A percentile compares a stretch with the other conserved stretches of the same genome.
These are phyloP conservation scores for Phytophthora podocarpi DNA, from an alignment of 352 stramenopile genomes.

Conservation along the genomic window DNA sequence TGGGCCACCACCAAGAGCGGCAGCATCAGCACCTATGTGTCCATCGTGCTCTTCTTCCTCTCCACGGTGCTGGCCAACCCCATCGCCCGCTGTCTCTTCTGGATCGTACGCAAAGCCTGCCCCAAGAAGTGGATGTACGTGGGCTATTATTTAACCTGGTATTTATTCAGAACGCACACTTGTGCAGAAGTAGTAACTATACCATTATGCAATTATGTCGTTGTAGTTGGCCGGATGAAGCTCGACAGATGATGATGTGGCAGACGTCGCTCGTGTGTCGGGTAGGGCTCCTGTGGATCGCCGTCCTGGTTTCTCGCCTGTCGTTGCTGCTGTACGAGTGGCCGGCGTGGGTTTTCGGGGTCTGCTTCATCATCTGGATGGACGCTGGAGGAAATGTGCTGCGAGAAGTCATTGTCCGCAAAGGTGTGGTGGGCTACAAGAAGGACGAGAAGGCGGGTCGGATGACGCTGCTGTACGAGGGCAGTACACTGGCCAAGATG, in stretches of 20 bases:
- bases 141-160: not conserved
- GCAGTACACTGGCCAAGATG: constrained; percentile 69
- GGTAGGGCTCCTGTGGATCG: constrained; percentile 70
- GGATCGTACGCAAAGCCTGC: constrained; percentile 57
- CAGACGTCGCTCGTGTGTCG: constrained; percentile 73
- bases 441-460: constrained; percentile 62
- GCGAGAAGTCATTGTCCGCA: constrained; percentile 68
- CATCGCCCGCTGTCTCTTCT: constrained; percentile 75
- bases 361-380: constrained; percentile 82
- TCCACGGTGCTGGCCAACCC: constrained; percentile 71
- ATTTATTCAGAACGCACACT: too few relatives aligned
- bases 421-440: constrained; percentile 65
- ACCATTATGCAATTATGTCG: too few relatives aligned
- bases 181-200: too few relatives aligned
- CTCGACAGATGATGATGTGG: constrained; percentile 71
- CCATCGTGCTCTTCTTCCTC: constrained; percentile 80
- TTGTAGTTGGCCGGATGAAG: constrained; percentile 71
- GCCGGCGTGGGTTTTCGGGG: constrained; percentile 71
- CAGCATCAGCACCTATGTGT: constrained; percentile 64
- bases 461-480: constrained; percentile 71
- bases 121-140: constrained; percentile 65
- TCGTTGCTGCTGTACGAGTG: constrained; percentile 68
- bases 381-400: constrained; percentile 67
- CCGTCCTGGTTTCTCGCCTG: constrained; percentile 59
- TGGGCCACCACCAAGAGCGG: constrained; percentile 57